phyloP scores from a whole-genome alignment of 495 filamentous ascomycete species.

The Aspergillus cristatus region DNA sequence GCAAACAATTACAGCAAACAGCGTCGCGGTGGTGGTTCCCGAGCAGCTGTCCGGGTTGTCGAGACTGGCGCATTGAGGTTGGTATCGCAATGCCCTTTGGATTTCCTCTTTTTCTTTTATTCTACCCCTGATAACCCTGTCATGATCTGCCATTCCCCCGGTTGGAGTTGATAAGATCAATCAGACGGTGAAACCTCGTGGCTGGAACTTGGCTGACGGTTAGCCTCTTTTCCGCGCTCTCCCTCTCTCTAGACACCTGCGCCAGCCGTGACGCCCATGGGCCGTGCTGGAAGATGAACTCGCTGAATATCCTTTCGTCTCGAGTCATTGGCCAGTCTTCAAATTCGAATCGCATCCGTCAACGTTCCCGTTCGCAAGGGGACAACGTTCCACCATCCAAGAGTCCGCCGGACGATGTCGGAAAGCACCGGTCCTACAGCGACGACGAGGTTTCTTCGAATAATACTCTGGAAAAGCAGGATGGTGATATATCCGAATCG shows the following conservation, averaged over 20 bases:
- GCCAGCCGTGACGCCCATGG: slow-evolving; percentile 43
- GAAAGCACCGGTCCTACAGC: slow-evolving; percentile 41
- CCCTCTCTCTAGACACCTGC: slow-evolving; percentile 23
- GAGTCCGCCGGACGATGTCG: slow-evolving; percentile 32
- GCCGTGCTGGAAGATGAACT: slow-evolving; percentile 79
- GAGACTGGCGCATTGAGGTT: slow-evolving; percentile 39
- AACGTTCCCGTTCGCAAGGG: slow-evolving; percentile 57
- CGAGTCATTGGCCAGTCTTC: slow-evolving; percentile 63
- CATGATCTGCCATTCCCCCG: no score
- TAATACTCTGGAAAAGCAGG: slow-evolving; percentile 23
- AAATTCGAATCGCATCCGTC: slow-evolving; percentile 38
- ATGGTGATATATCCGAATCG: slow-evolving; percentile 19
- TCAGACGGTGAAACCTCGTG: no score
- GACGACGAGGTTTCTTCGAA: slow-evolving; percentile 28
- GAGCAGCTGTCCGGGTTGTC: slow-evolving; percentile 17
- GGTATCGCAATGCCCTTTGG: slow-evolving; percentile 11
- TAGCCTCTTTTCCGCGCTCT: slow-evolving; percentile 7
- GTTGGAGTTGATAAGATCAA: no score
- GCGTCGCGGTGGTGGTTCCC: no score
- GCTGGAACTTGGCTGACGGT: slow-evolving; percentile 13
- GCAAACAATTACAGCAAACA: no score
- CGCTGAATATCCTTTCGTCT: slow-evolving; percentile 86
- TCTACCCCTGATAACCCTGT: slow-evolving; percentile 1
- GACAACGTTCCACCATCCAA: slow-evolving; percentile 41
- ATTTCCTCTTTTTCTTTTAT: slow-evolving; percentile 14